Base-by-base conservation (phyloP, 352 stramenopile genomes). In the Phytophthora multivora region DNA sequence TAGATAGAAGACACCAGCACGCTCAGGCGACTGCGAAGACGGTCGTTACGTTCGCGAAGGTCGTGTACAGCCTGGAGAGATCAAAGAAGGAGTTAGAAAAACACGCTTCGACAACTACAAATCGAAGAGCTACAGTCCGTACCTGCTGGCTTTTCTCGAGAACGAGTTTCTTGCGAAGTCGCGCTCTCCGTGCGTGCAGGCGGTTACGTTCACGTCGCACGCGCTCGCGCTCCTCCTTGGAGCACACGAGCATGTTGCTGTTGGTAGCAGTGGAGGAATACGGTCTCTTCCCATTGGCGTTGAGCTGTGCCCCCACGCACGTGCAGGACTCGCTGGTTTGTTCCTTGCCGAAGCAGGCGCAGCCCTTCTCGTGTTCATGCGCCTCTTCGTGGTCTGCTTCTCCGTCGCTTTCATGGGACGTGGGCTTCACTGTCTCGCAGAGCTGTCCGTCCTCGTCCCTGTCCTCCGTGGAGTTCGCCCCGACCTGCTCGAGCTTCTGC, bases 81-180 rank as follows among this genome's bases (percentile, higher is more conserved):
- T 45, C 15, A 67, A 64, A 47, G 18, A 16, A 64, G 35, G 23
- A 19, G 33, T 18, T 39, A 54, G 11, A 35, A 40, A 69, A 2
- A 39, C 5, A 31, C 31, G 19, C 4, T 48, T 59, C 56, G 9
- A 40, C 26, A 59, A 16, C 2, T n/a, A 26, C n/a, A 26, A 45
- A 45, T 18, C 12, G n/a, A 7, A 38, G 13, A 41, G 4, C 26
- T 31, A 48, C 23, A 35, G 21, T n/a, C 2, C 26, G 38, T 60
- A 90, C 80, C 77, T 91, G 74, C 46, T 89, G 83, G 52, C 77
- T 90, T 49, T 82, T 86, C 66, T 90, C 83, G 13, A 92, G 77
- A 50, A 92, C 79, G 63, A 90, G 69, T 69, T 92, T 92, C 75
- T 90, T 92, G 58, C 83, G 83, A 19, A 90, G 75, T 28, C 80